phyloP scores from a whole-genome alignment of 805 yeast genomes.

The Naumovozyma dairenensis region DNA sequence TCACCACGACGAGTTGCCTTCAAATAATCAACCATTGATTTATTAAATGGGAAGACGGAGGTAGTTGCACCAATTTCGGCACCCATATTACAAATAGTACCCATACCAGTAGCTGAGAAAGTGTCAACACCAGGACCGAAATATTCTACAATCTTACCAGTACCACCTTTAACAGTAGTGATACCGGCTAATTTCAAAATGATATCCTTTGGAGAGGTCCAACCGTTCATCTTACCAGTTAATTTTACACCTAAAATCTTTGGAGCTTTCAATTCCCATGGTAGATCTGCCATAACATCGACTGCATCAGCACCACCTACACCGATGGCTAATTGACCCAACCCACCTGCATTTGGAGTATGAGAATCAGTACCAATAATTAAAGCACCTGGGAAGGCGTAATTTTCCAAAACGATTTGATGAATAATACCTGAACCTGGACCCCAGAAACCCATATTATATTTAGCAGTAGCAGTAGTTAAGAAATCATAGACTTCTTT shows the following conservation, averaged over 20 bases:
- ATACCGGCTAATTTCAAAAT: constrained; percentile 88
- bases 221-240: constrained; percentile 84
- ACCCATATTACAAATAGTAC: constrained; percentile 98
- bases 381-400: constrained; percentile 94
- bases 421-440: constrained; percentile 98
- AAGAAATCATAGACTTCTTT: constrained; percentile 92
- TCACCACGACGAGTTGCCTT: constrained; percentile 77
- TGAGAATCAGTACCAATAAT: constrained; percentile 96
- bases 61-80: constrained; percentile 99
- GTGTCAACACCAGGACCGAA: constrained; percentile 91
- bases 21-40: constrained; percentile 79
- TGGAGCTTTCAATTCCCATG: constrained; percentile 98
- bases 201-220: constrained; percentile 97
- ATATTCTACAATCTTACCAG: constrained; percentile 93
- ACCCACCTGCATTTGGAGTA: constrained; percentile 97
- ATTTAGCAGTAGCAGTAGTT: constrained; percentile 82
- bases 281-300: constrained; percentile 85
- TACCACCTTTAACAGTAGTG: constrained; percentile 95
- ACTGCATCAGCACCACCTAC: constrained; percentile 99
- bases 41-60: constrained; percentile 93
- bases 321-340: constrained; percentile 96
- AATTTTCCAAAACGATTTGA: constrained; percentile 92
- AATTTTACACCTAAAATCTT: constrained; percentile 89
- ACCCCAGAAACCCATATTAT: constrained; percentile 97
- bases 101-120: constrained; percentile 97